Base-by-base conservation (phyloP, 2,329 filamentous ascomycete species). In the Talaromyces sp. region DNA sequence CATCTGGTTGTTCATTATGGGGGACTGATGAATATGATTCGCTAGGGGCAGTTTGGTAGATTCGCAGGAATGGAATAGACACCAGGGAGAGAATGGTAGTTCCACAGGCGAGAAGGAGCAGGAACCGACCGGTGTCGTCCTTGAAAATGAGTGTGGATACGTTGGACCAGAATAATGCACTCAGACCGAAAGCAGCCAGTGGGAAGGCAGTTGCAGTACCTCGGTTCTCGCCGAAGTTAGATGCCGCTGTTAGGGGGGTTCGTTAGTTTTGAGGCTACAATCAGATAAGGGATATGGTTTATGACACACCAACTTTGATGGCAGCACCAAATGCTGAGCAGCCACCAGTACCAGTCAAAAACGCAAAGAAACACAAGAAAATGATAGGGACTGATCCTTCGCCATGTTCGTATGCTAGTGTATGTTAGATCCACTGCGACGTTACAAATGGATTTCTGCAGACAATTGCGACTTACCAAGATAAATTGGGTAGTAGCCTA, bases 151-250 rank as follows among this genome's bases (percentile, higher is more conserved):
- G 68, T 16, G 85, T 84, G 19, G 91, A 90, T 30, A 95, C 75
- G 2, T 87, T 81, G 0, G 94, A 93, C 76, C 97, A 99, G 78
- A 97, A 96, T 75, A 99, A 94, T 49, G 94, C 94, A 70, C 92
- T 97, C 52, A 99, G 77, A 3, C 94, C 94, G 68, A 97, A 97
- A 3, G 90, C 92, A 51, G 94, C 90, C 51, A 97, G 75, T 5
- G 94, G 93, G 64, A 97, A 94, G 1, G 92, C 92, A 5, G 94
- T 97, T 5, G 94, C 94, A 3, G 93, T 96, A 50, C 94, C 94
- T 58, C 94, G 85, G 70, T 96, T 88, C 53, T 87, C 84, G 11
- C 93, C 93, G 85, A 92, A 97, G 74, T 97, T 97, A 60, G 94
- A 82, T 9, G 92, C 92, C 45, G 89, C 92, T 69, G 78, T 79